phyloP scores from a whole-genome alignment of 345 rosid genomes.

The Geranium rotundifolium region DNA sequence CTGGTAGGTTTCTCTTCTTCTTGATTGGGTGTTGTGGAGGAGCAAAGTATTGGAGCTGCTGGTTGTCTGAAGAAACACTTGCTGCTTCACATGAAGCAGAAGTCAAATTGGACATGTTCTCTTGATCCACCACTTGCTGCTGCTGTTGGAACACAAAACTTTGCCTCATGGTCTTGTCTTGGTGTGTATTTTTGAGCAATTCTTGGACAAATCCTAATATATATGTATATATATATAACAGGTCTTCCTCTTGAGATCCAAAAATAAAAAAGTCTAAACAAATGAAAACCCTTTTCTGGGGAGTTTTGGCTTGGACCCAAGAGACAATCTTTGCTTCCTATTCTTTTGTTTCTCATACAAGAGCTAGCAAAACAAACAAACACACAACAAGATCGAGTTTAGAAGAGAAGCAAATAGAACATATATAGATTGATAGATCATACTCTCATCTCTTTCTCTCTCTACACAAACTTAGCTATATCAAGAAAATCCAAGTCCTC shows the following conservation, averaged over 20 bases:
- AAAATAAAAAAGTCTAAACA: neutral
- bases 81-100: slow-evolving; percentile 64
- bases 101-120: slow-evolving; percentile 87
- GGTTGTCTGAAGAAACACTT: slow-evolving; percentile 62
- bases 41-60: slow-evolving; percentile 34
- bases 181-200: neutral
- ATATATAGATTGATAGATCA: too few relatives aligned
- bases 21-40: slow-evolving; percentile 30
- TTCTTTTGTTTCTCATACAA: too few relatives aligned
- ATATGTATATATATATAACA: too few relatives aligned
- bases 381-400: slow-evolving; percentile 8
- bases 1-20: slow-evolving; percentile 78
- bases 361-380: neutral
- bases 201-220: neutral
- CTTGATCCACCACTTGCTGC: slow-evolving; percentile 24
- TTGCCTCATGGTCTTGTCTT: slow-evolving; percentile 26
- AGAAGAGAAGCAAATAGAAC: slow-evolving; percentile 3
- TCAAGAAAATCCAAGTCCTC: slow-evolving; percentile 24
- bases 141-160: slow-evolving; percentile 40
- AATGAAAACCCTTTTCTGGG: neutral
- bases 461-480: slow-evolving; percentile 2
- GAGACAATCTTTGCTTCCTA: slow-evolving; percentile 35
- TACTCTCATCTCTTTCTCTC: neutral
- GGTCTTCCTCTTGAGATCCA: neutral
- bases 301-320: slow-evolving; percentile 52